Base-by-base conservation (phyloP, 768 basidiomycete genomes). In the Gloeopeniophorella convolvens region DNA sequence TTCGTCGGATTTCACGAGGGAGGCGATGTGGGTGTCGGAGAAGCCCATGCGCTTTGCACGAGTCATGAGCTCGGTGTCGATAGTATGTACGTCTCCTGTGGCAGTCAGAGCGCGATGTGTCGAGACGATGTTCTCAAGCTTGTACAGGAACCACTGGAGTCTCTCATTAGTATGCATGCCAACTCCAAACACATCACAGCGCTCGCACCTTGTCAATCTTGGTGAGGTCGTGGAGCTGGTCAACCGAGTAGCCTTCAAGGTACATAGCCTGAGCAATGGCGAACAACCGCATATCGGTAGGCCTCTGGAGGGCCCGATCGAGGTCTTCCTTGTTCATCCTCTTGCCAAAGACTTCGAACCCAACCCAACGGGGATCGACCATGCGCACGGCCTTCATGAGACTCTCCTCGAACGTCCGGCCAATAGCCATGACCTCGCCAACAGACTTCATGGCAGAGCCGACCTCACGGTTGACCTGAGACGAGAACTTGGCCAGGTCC, bases 351-450 rank as follows among this genome's bases (percentile, higher is more conserved):
- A 86, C 90, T 68, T 96, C 94, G 63, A 99, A 99, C 4, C 96
- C 96, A 64, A 87, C 82, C 82, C 90, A 99, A 26, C 89, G 80
- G 24, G 96, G 96, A 66, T 98, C 95, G 31, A 98, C 88, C 73
- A 96, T 92, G 55, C 96, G 86, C 54, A 99, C 88, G 41, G 96
- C 96, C 70, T 99, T 99, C 66, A 98, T 96, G 63, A 99, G 74
- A 62, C 89, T 91, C 67, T 99, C 96, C 69, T 99, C 96, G 60
- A 97, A 99, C 1, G 96, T 99, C 58, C 96, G 86, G 31, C 96
- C 96, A 60, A 99, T 97, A 59, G 95, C 95, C 96, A 99, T 99
- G 63, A 99, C 95, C 68, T 99, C 96, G 47, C 96, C 96, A 47
- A 99, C 96, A 13, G 90, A 93, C 70, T 99, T 99, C 96, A 99